Percentiles rank a stretch among this genome's conserved stretches.
phyloP scores from a whole-genome alignment of 2,329 filamentous ascomycete genomes.

The Chalaropsis thielavioides region DNA sequence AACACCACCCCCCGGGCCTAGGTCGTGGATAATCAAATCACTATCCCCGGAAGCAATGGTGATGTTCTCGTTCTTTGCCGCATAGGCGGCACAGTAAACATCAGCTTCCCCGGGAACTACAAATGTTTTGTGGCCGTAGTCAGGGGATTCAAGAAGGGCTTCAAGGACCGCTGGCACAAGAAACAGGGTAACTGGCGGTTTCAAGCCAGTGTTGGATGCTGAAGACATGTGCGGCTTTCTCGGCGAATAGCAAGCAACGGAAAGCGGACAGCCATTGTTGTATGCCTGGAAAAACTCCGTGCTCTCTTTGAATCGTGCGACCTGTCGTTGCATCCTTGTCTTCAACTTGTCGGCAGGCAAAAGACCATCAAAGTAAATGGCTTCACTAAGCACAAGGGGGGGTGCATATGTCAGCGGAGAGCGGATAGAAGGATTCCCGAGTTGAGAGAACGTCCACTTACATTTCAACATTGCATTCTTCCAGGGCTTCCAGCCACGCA shows the following conservation, averaged over 20 bases:
- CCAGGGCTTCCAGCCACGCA: slow-evolving; percentile 48
- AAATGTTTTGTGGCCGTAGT: slow-evolving; percentile 31
- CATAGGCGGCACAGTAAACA: slow-evolving; percentile 53
- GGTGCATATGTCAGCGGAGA: slow-evolving; percentile 5
- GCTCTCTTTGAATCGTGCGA: slow-evolving; percentile 14
- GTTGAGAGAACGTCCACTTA: slow-evolving; percentile 27
- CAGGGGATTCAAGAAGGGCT: slow-evolving; percentile 36
- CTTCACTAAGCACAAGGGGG: slow-evolving; percentile 32
- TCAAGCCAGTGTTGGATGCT: background rate
- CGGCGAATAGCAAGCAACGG: slow-evolving; percentile 31
- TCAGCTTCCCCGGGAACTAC: slow-evolving; percentile 80
- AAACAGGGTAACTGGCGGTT: slow-evolving; percentile 31
- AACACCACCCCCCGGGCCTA: slow-evolving; percentile 50
- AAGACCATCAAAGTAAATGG: slow-evolving; percentile 75
- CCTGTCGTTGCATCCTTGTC: slow-evolving; percentile 42
- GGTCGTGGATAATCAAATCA: slow-evolving; percentile 63
- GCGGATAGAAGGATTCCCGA: slow-evolving; percentile 10
- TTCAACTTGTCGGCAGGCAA: slow-evolving; percentile 53
- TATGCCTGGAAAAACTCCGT: slow-evolving; percentile 21
- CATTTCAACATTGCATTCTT: slow-evolving; percentile 43
- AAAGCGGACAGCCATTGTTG: slow-evolving; percentile 8
- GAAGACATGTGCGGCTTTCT: background rate
- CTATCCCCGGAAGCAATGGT: slow-evolving; percentile 70
- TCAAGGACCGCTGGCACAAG: slow-evolving; percentile 67
- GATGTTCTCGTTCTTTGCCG: slow-evolving; percentile 37